phyloP scores from a whole-genome alignment of 305 asterid species.

The Rubia balearica region DNA sequence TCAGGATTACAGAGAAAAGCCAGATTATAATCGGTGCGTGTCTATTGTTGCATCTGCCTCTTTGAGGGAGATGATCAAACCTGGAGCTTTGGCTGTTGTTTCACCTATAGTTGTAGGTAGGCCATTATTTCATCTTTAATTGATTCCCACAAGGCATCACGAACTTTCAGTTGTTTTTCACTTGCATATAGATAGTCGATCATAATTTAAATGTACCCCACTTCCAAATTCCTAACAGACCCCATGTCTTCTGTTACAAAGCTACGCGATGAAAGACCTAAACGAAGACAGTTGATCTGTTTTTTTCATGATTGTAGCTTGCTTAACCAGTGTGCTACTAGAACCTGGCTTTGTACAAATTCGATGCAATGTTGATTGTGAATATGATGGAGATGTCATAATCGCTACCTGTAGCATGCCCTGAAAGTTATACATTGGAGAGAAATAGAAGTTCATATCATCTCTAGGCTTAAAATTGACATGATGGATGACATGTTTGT shows the following conservation, averaged over 20 bases:
- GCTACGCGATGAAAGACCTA: not conserved
- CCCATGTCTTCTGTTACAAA: not conserved
- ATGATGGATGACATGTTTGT: not conserved
- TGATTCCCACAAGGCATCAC: not conserved
- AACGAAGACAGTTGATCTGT: not conserved
- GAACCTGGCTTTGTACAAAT: not conserved
- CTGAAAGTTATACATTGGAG: not conserved
- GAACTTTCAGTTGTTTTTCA: too few species aligned
- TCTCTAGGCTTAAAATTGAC: not conserved
- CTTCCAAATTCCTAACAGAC: not conserved
- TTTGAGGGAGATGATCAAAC: slow-evolving; percentile 96
- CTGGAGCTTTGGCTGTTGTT: slow-evolving; percentile 92
- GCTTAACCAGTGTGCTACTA: not conserved
- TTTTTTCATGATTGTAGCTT: not conserved
- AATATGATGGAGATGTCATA: not conserved
- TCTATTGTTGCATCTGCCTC: slow-evolving; percentile 98
- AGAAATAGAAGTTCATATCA: not conserved
- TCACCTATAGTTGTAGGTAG: slow-evolving; percentile 87
- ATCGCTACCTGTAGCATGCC: not conserved
- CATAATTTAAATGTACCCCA: too few species aligned
- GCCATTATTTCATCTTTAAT: slow-evolving; percentile 15
- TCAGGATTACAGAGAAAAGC: slow-evolving; percentile 98
- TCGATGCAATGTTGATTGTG: not conserved
- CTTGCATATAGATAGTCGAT: not conserved
- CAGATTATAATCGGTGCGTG: slow-evolving; percentile 93